Evolutionary conservation across 345 rosid species (phyloP).

Genomic region (Linum trigynum): DNA sequence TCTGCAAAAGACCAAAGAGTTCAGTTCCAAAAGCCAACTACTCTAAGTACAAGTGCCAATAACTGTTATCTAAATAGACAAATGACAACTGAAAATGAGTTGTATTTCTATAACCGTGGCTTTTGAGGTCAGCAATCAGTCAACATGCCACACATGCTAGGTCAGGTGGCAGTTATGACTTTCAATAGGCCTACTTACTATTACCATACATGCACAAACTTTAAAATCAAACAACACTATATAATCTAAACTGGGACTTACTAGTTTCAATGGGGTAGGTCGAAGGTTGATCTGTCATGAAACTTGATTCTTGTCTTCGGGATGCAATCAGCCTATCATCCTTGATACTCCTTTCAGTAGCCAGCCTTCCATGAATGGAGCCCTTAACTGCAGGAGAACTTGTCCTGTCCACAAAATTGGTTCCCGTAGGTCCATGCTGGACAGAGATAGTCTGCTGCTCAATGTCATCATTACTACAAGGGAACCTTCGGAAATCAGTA

Average conservation of each 20-base stretch:
- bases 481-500: constrained; percentile 46
- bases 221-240: no score
- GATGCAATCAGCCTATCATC: constrained; percentile 46
- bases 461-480: constrained; percentile 49
- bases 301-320: constrained; percentile 38
- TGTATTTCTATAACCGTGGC: no score
- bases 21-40: constrained; percentile 5
- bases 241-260: constrained; percentile 25
- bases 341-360: constrained; percentile 41
- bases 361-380: constrained; percentile 36
- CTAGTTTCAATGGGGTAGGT: constrained; percentile 51
- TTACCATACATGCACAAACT: no score
- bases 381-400: constrained; percentile 33
- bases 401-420: constrained; percentile 34
- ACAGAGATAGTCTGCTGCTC: constrained; percentile 40
- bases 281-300: constrained; percentile 42
- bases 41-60: background rate
- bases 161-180: no score
- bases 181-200: no score
- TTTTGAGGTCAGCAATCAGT: background rate
- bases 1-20: constrained; percentile 30
- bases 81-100: background rate
- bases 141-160: background rate
- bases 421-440: constrained; percentile 34
- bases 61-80: background rate